Conservation (phyloP, 352 stramenopile genomes). For the Globisporangium uncinulatum region DNA sequence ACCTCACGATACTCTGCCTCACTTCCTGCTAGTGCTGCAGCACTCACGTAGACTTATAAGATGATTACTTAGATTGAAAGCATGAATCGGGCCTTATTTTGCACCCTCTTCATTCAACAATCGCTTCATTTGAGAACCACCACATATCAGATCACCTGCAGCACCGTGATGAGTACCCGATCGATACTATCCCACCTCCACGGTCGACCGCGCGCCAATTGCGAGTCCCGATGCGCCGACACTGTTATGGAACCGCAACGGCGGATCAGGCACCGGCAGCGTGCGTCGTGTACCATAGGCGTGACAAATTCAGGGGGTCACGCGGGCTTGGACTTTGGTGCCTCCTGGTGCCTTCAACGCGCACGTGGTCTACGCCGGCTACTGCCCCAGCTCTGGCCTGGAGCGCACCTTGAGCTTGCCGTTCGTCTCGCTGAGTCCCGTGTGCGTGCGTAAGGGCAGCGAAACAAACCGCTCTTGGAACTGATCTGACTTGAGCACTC, state of each 20-base stretch:
- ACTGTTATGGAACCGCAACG: neutral
- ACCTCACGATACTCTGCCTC: too few relatives aligned
- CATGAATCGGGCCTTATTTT: too few relatives aligned
- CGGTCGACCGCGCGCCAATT: too few relatives aligned
- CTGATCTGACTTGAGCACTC: too few relatives aligned
- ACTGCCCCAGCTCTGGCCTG: neutral
- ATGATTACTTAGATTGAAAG: too few relatives aligned
- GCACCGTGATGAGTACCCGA: too few relatives aligned
- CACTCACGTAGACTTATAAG: too few relatives aligned
- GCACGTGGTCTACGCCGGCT: neutral
- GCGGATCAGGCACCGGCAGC: neutral
- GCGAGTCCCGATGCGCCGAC: neutral
- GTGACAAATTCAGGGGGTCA: neutral
- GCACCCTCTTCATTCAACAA: too few relatives aligned
- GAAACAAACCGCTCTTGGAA: neutral
- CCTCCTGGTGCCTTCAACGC: conserved; percentile 1
- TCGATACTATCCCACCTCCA: too few relatives aligned
- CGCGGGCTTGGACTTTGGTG: neutral
- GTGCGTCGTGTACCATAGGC: neutral
- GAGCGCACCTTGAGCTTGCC: conserved; percentile 2
- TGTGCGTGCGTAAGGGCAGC: neutral
- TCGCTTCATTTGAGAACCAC: too few relatives aligned
- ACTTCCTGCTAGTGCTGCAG: too few relatives aligned
- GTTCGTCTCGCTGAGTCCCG: neutral
- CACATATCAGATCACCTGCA: too few relatives aligned